Evolutionary conservation across 768 basidiomycete genomes (phyloP).

Genomic region (Amanita brunnescens): DNA sequence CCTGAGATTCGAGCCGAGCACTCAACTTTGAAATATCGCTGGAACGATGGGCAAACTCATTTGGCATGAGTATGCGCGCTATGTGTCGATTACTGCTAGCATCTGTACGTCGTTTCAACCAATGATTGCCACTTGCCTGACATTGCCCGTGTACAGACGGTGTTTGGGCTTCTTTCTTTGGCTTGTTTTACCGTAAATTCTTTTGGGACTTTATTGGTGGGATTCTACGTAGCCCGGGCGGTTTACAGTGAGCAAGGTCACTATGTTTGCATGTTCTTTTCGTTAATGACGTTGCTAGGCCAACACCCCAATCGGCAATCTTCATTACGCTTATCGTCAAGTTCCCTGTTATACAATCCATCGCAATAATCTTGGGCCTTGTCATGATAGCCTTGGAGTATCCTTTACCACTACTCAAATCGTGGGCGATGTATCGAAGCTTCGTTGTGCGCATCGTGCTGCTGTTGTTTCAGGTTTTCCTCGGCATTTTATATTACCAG

Average conservation of each 20-base stretch:
- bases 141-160: conserved; percentile 38
- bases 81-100: conserved; percentile 58
- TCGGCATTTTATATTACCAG: conserved; percentile 70
- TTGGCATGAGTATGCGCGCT: conserved; percentile 73
- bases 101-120: conserved; percentile 48
- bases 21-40: conserved; percentile 14
- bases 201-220: conserved; percentile 95
- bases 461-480: conserved; percentile 53
- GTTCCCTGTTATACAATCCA: conserved; percentile 62
- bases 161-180: conserved; percentile 77
- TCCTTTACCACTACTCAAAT: conserved; percentile 53
- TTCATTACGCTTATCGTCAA: conserved; percentile 76
- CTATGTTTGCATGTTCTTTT: neutral
- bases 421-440: conserved; percentile 54
- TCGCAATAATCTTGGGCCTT: conserved; percentile 54
- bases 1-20: conserved; percentile 30
- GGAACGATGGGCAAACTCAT: conserved; percentile 66
- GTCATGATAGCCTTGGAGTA: conserved; percentile 61
- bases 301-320: conserved; percentile 46
- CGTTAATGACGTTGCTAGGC: conserved; percentile 27
- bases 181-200: conserved; percentile 83
- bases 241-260: conserved; percentile 53
- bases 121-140: neutral
- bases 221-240: conserved; percentile 68
- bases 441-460: conserved; percentile 52